phyloP scores from a whole-genome alignment of 352 stramenopile species.

The Phytophthora pseudosyringae region DNA sequence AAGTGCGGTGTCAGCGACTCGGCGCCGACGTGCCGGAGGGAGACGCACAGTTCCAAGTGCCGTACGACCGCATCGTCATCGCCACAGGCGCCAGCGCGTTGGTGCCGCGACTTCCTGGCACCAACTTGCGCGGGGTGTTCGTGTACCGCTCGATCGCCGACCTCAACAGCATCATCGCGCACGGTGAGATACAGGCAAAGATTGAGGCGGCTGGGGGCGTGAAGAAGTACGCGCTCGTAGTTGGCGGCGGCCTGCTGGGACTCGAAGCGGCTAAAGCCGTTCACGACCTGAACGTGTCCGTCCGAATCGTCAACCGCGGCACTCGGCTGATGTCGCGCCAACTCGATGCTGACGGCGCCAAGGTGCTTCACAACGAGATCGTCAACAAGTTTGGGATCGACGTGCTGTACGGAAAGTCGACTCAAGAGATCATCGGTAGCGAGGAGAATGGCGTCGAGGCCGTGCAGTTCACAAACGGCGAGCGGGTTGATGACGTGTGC shows the following conservation, averaged over 20 bases:
- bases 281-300: slow-evolving; percentile 88
- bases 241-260: slow-evolving; percentile 86
- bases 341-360: slow-evolving; percentile 91
- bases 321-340: slow-evolving; percentile 93
- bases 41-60: slow-evolving; percentile 58
- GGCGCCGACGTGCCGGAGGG: slow-evolving; percentile 17
- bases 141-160: slow-evolving; percentile 95
- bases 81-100: slow-evolving; percentile 90
- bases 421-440: slow-evolving; percentile 51
- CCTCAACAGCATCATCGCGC: slow-evolving; percentile 87
- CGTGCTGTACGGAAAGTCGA: slow-evolving; percentile 91
- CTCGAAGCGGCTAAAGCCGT: slow-evolving; percentile 90
- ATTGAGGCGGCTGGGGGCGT: slow-evolving; percentile 28
- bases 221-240: slow-evolving; percentile 54
- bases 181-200: slow-evolving; percentile 65
- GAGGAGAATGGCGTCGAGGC: slow-evolving; percentile 68
- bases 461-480: slow-evolving; percentile 85
- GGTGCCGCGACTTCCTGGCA: slow-evolving; percentile 86
- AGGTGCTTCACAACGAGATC: slow-evolving; percentile 91
- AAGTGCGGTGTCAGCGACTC: slow-evolving; percentile 52
- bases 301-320: slow-evolving; percentile 93
- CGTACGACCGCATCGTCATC: slow-evolving; percentile 91
- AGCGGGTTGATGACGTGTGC: slow-evolving; percentile 82
- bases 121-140: slow-evolving; percentile 89
- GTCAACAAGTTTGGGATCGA: slow-evolving; percentile 82